These are phyloP conservation scores for Coemansia sp. DNA, from an alignment of 192 early-diverging fungal species.

Conservation along the genomic window DNA sequence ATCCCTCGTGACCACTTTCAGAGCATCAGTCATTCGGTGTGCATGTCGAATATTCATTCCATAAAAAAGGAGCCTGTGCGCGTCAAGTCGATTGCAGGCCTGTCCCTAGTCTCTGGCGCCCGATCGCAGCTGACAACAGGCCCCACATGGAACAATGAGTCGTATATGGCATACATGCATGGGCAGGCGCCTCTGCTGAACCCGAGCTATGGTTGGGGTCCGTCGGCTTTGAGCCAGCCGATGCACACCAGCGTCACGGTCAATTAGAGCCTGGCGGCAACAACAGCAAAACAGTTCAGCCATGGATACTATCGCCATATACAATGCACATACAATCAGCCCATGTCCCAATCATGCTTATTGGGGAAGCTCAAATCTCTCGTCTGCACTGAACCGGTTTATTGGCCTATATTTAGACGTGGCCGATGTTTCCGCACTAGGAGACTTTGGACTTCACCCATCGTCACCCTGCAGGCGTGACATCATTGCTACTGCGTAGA, in stretches of 20 bases:
- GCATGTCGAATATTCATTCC: conserved; percentile 23
- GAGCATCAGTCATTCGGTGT: conserved; percentile 35
- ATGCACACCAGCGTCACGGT: neutral
- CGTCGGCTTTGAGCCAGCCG: conserved; percentile 3
- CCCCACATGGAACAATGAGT: neutral
- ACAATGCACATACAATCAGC: no score
- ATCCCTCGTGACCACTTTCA: conserved; percentile 35
- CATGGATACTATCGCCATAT: no score
- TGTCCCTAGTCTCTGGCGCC: conserved; percentile 19
- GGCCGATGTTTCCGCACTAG: no score
- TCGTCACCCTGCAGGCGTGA: conserved; percentile 3
- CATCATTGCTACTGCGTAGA: neutral
- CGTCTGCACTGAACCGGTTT: no score
- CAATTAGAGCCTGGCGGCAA: neutral
- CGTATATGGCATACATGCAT: conserved; percentile 37
- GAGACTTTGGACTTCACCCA: no score
- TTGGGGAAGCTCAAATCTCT: no score
- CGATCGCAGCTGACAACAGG: conserved; percentile 11
- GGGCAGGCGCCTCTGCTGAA: conserved; percentile 40
- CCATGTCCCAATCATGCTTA: no score
- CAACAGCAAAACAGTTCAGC: no score
- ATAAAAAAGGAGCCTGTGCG: conserved; percentile 11
- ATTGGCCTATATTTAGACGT: no score
- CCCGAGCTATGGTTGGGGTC: conserved; percentile 36
- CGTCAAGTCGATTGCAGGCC: conserved; percentile 19